phyloP scores from a whole-genome alignment of 441 rosid species.

The Pelargonium cotyledonis region DNA sequence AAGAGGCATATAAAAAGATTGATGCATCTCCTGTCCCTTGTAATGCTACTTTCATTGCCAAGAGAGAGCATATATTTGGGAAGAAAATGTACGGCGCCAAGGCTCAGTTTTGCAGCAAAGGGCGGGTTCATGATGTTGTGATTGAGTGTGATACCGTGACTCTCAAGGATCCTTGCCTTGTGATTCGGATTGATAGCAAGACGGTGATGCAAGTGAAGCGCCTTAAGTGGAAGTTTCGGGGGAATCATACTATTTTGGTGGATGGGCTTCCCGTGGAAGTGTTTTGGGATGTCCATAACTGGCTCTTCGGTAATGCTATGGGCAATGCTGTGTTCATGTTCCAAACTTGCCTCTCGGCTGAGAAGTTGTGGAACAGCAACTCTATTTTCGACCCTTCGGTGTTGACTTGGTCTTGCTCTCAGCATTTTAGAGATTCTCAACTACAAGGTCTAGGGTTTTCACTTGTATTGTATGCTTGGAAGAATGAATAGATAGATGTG shows the following conservation, averaged over 20 bases:
- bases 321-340: conserved; percentile 88
- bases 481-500: conserved; percentile 50
- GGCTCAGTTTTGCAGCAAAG: conserved; percentile 63
- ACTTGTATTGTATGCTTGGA: conserved; percentile 73
- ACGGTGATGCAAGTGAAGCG: conserved; percentile 66
- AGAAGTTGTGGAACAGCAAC: conserved; percentile 39
- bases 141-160: conserved; percentile 71
- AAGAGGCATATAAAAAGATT: conserved; percentile 68
- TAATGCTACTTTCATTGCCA: conserved; percentile 51
- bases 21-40: conserved; percentile 30
- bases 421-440: conserved; percentile 40
- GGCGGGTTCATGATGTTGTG: conserved; percentile 51
- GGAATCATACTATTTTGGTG: conserved; percentile 69
- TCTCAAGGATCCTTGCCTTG: conserved; percentile 58
- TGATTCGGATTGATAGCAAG: conserved; percentile 71
- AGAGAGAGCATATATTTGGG: conserved; percentile 72
- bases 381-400: conserved; percentile 39
- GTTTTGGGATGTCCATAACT: conserved; percentile 86
- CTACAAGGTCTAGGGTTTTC: conserved; percentile 72
- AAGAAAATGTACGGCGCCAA: conserved; percentile 64
- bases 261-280: conserved; percentile 85
- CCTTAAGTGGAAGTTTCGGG: conserved; percentile 87
- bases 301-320: conserved; percentile 68
- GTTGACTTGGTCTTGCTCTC: conserved; percentile 35
- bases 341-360: conserved; percentile 54